Evolutionary conservation across 2,329 filamentous ascomycete genomes (phyloP).

Genomic region (Penicillium sp.): DNA sequence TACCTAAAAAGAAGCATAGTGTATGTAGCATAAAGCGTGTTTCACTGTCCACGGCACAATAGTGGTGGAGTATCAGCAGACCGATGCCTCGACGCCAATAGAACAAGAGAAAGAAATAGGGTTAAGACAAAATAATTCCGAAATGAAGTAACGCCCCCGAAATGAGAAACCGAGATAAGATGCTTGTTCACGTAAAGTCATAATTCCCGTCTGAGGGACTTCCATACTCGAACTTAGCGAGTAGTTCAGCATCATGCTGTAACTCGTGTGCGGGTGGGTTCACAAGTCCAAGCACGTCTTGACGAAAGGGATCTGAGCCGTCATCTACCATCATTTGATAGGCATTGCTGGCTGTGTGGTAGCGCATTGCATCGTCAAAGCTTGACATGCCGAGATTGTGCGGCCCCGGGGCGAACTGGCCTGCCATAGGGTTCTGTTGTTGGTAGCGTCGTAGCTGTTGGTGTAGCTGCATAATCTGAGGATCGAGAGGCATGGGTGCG

Average conservation of each 20-base stretch:
- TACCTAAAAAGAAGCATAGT: not conserved
- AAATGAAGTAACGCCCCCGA: conserved; percentile 5
- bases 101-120: conserved; percentile 1
- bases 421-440: conserved; percentile 36
- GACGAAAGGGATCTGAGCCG: conserved; percentile 37
- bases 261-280: conserved; percentile 39
- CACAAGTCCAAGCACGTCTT: conserved; percentile 39
- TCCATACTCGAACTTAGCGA: conserved; percentile 41
- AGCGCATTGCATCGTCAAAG: conserved; percentile 41
- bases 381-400: conserved; percentile 33
- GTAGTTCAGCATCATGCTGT: conserved; percentile 41
- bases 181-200: conserved; percentile 30
- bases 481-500: conserved; percentile 57
- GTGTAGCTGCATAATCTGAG: conserved; percentile 57
- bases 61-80: conserved; percentile 2
- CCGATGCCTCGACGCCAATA: conserved; percentile 3
- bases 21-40: not conserved
- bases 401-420: conserved; percentile 33
- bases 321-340: conserved; percentile 46
- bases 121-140: conserved; percentile 4
- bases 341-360: conserved; percentile 35
- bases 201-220: conserved; percentile 37
- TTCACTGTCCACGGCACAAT: not conserved
- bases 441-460: conserved; percentile 43
- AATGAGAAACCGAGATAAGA: conserved; percentile 8